Base-by-base conservation (phyloP, 305 asterid genomes). In the Plantago coronopus region DNA sequence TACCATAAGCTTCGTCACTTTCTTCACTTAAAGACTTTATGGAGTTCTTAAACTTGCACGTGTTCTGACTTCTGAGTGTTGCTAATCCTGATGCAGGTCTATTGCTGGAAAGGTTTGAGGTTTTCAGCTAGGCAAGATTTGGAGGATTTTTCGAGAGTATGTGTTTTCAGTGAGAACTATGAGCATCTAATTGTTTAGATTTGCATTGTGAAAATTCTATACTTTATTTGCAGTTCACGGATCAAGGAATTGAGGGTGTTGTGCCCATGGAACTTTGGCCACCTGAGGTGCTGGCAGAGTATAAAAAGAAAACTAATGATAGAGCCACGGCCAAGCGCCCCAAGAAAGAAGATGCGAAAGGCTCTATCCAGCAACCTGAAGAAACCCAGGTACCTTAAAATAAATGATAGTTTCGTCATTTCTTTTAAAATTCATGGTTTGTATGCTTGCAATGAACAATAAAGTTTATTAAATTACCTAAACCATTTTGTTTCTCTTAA, bases 91-190 rank as follows among this genome's bases (percentile, higher is more conserved):
- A 69, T 79, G 56, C 74, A 89, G 98, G 98, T 93, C 48, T 93
- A 89, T 76, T 93, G 97, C 78, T 93, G 98, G 98, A 93, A 93
- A 85, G 97, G 96, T 66, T 76, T 93, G 56, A 81, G 97, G 78
- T 93, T 93, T 74, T 89, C 98, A 57, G 96, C 98, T 61, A 83
- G 98, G 50, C 98, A 89, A 74, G 98, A 93, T 78, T 74, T 91
- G 80, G 98, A 91, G 77, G 96, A 96, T 44, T 91, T 89, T 78
- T 93, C 98, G 50, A 76, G 85, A 74, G 98, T 91, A 79, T 7
- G 95, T 45, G 31, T 37, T 59, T 57, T 57, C 18, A 8, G 19
- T 45, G 25, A 29, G 49, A 42, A 25, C 43, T 60, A 5, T 2
- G 9, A 20, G 45, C 43, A 31, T 25, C 19, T 25, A 27, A 65